Conservation (phyloP, 495 filamentous ascomycete species). For the Aspergillus biplanus region DNA sequence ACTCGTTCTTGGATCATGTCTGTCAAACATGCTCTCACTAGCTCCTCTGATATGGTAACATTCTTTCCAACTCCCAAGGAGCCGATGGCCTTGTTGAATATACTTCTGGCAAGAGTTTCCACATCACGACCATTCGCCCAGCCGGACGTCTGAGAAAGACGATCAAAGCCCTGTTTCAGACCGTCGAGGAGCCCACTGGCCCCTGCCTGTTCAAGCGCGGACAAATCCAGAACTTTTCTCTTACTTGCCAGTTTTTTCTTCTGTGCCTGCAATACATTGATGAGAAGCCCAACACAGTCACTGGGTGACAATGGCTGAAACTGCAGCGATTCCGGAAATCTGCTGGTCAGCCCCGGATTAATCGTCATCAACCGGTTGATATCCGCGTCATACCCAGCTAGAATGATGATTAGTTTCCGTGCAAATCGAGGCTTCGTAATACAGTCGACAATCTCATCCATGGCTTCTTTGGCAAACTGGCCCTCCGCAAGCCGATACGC, state of each 20-base stretch:
- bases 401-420: slow-evolving; percentile 70
- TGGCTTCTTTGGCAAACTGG: slow-evolving; percentile 68
- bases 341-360: slow-evolving; percentile 55
- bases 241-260: slow-evolving; percentile 27
- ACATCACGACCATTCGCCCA: slow-evolving; percentile 77
- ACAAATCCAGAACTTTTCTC: slow-evolving; percentile 37
- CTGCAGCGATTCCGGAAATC: slow-evolving; percentile 53
- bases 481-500: slow-evolving; percentile 60
- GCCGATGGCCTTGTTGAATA: slow-evolving; percentile 50
- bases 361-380: slow-evolving; percentile 69
- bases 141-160: slow-evolving; percentile 47
- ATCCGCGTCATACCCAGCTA: slow-evolving; percentile 71
- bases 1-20: slow-evolving; percentile 48
- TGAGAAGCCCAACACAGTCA: slow-evolving; percentile 48
- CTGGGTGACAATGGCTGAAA: slow-evolving; percentile 44
- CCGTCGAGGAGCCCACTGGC: slow-evolving; percentile 16
- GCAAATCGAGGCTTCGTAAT: slow-evolving; percentile 65
- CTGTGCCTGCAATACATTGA: slow-evolving; percentile 24
- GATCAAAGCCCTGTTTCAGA: slow-evolving; percentile 42
- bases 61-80: slow-evolving; percentile 1
- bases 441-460: slow-evolving; percentile 73
- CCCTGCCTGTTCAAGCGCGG: slow-evolving; percentile 34
- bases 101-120: slow-evolving; percentile 54
- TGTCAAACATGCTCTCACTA: slow-evolving; percentile 31
- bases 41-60: slow-evolving; percentile 37